These are phyloP conservation scores for Catharanthus roseus DNA, from an alignment of 257 asterid genomes.

Conservation along the genomic window DNA sequence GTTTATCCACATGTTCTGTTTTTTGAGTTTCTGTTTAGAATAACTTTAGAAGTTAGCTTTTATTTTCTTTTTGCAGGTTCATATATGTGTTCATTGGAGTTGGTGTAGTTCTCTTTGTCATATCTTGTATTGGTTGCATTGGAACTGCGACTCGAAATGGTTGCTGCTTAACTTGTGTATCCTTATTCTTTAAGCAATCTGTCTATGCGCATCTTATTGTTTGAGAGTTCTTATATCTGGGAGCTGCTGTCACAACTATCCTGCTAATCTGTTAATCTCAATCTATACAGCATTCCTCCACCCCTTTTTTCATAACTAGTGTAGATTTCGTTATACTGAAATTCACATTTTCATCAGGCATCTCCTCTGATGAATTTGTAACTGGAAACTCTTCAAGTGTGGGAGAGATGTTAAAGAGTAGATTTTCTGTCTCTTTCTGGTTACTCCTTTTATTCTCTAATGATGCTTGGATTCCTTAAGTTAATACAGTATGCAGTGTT, in stretches of 20 bases:
- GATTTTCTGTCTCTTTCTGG: not conserved
- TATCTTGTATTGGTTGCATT: slow-evolving; percentile 91
- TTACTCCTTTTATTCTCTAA: slow-evolving; percentile 1
- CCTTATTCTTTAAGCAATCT: slow-evolving; percentile 32
- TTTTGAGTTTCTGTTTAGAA: slow-evolving; percentile 1
- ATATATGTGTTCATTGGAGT: slow-evolving; percentile 74
- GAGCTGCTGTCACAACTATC: not conserved
- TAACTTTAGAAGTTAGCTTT: slow-evolving; percentile 12
- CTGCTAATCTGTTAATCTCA: not conserved
- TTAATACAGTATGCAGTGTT: slow-evolving; percentile 61
- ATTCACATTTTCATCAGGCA: not conserved
- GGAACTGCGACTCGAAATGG: slow-evolving; percentile 64
- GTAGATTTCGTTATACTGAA: not conserved
- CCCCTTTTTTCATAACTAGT: not conserved
- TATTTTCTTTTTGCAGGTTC: slow-evolving; percentile 59
- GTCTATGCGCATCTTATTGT: not conserved
- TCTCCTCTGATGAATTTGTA: not conserved
- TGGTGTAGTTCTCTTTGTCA: slow-evolving; percentile 62
- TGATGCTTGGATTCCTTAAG: slow-evolving; percentile 59
- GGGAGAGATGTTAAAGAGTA: not conserved
- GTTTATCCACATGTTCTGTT: not conserved
- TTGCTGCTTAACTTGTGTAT: slow-evolving; percentile 95
- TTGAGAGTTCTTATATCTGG: not conserved
- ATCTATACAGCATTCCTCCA: not conserved
- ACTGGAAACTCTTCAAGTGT: not conserved